These are phyloP conservation scores for Castanea crenata DNA, from an alignment of 306 rosid genomes.

Conservation along the genomic window DNA sequence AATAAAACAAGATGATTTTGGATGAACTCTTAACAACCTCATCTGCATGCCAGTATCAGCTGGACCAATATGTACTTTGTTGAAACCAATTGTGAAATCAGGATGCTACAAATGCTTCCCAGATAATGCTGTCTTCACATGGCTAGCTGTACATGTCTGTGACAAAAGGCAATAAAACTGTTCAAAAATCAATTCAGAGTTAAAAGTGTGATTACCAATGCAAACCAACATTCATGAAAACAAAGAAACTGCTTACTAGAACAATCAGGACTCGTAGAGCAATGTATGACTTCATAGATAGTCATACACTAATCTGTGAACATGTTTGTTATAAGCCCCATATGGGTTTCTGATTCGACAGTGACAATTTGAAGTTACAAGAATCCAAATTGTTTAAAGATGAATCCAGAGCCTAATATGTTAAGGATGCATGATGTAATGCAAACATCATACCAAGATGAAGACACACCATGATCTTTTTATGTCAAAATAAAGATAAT, in stretches of 20 bases:
- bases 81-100: conserved; percentile 24
- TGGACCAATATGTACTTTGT: conserved; percentile 62
- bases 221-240: not conserved
- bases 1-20: conserved; percentile 33
- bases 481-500: conserved; percentile 2
- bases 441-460: not conserved
- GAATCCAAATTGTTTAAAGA: not conserved
- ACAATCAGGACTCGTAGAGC: not conserved
- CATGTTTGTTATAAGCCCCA: not conserved
- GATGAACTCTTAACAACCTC: conserved; percentile 35
- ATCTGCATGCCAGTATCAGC: conserved; percentile 47
- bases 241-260: not conserved
- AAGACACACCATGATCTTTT: not conserved
- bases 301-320: too few species aligned
- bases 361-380: not conserved
- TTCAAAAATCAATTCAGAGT: conserved; percentile 1
- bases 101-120: conserved; percentile 26
- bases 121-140: conserved; percentile 20
- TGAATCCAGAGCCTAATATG: not conserved
- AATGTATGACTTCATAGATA: too few species aligned
- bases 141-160: conserved; percentile 81
- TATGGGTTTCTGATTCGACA: not conserved
- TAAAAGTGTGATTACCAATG: not conserved
- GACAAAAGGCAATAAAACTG: conserved; percentile 11
- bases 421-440: not conserved